A percentile compares a stretch with the other conserved stretches of the same genome.
phyloP scores from a whole-genome alignment of 202 grass and related monocot species.

The Saccharum hybrid region DNA sequence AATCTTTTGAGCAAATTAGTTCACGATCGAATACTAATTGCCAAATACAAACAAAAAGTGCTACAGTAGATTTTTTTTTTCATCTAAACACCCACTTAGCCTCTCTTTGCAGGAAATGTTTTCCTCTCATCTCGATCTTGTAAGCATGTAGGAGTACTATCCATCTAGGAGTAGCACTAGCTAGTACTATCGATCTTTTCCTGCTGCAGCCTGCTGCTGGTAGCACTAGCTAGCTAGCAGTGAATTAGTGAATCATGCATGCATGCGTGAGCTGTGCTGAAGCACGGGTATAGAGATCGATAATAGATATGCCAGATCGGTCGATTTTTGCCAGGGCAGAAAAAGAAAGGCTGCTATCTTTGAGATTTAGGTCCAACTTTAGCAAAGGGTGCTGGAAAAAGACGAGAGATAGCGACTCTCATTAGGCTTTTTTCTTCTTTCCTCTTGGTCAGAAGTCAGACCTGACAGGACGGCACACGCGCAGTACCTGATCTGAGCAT shows the following conservation, averaged over 20 bases:
- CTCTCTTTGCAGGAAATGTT: constrained; percentile 29
- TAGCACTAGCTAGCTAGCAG: neutral
- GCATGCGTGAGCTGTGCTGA: neutral
- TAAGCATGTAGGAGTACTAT: neutral
- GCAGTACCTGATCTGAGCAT: neutral
- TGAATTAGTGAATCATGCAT: neutral
- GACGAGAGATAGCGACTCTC: constrained; percentile 36
- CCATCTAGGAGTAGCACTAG: neutral
- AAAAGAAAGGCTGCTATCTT: constrained; percentile 49
- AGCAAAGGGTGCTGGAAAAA: constrained; percentile 26
- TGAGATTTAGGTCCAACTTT: constrained; percentile 49
- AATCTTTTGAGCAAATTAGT: no score
- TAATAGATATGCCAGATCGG: constrained; percentile 4
- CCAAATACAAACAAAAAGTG: no score
- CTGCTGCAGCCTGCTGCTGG: neutral
- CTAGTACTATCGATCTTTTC: neutral
- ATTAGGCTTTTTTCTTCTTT: constrained; percentile 5
- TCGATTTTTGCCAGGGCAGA: constrained; percentile 8
- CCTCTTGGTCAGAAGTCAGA: constrained; percentile 35
- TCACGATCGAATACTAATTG: no score
- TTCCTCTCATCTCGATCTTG: neutral
- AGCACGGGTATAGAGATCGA: neutral
- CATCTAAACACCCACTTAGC: no score
- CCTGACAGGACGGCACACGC: constrained; percentile 21
- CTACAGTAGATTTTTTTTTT: no score